phyloP scores from a whole-genome alignment of 2,329 filamentous ascomycete genomes.

The Aspergillus pseudonomiae region DNA sequence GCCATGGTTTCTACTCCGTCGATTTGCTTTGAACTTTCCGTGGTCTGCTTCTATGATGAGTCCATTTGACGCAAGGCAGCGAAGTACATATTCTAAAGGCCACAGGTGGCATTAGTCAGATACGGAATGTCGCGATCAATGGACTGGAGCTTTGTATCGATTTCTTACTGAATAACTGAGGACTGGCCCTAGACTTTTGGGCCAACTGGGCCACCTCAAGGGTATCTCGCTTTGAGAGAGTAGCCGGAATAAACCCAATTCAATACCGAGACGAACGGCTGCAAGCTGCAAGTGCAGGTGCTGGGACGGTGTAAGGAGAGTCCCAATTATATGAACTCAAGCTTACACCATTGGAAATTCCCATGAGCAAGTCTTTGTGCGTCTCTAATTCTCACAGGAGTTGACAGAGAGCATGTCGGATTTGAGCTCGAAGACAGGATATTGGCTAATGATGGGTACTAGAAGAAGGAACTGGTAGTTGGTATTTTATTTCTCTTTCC shows the following conservation, averaged over 20 bases:
- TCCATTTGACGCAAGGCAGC: too few species aligned
- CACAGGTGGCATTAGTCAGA: too few species aligned
- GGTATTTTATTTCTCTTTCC: too few species aligned
- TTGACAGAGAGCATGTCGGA: slow-evolving; percentile 19
- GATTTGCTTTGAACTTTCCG: too few species aligned
- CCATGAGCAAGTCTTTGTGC: neutral
- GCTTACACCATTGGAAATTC: slow-evolving; percentile 5
- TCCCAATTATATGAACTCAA: neutral
- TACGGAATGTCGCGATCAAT: too few species aligned
- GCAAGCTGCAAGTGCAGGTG: neutral
- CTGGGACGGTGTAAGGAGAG: slow-evolving; percentile 8
- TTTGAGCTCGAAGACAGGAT: neutral
- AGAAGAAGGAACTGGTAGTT: too few species aligned
- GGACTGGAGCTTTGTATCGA: too few species aligned
- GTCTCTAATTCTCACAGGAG: neutral
- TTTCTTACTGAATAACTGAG: too few species aligned
- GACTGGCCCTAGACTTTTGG: neutral
- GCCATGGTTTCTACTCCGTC: too few species aligned
- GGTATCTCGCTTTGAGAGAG: neutral
- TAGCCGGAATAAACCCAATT: slow-evolving; percentile 19
- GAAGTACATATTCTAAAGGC: too few species aligned
- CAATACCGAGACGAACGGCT: slow-evolving; percentile 6
- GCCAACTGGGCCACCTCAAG: slow-evolving; percentile 9
- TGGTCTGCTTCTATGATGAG: too few species aligned
- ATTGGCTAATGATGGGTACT: too few species aligned